phyloP scores from a whole-genome alignment of 345 rosid species.

The Iberis pinnata region DNA sequence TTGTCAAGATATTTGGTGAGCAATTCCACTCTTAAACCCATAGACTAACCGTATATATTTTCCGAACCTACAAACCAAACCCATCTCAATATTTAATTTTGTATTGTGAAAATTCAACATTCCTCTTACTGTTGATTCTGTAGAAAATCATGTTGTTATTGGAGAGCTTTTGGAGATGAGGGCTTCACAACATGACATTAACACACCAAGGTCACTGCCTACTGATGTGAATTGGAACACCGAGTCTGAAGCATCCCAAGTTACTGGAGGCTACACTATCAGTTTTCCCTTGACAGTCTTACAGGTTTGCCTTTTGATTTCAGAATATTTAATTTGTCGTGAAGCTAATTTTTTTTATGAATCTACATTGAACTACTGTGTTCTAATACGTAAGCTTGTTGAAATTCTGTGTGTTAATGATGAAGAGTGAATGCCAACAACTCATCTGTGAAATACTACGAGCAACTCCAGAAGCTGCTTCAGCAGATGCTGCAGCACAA shows the following conservation, averaged over 20 bases:
- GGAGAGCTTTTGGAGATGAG: conserved; percentile 89
- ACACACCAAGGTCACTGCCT: conserved; percentile 58
- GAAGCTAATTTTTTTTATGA: conserved; percentile 17
- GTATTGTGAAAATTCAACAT: conserved; percentile 15
- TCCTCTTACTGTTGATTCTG: conserved; percentile 14
- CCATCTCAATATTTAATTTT: conserved; percentile 13
- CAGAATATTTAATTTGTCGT: conserved; percentile 4
- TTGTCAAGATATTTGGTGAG: conserved; percentile 87
- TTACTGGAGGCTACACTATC: conserved; percentile 88
- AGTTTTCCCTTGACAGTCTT: conserved; percentile 90
- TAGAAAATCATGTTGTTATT: conserved; percentile 88
- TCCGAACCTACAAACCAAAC: too few relatives aligned
- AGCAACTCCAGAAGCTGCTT: conserved; percentile 98
- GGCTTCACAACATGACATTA: conserved; percentile 55
- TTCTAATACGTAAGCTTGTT: conserved; percentile 17
- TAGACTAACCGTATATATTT: too few relatives aligned
- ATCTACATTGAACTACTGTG: conserved; percentile 18
- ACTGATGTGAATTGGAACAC: conserved; percentile 59
- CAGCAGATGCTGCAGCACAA: conserved; percentile 95
- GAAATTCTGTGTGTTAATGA: conserved; percentile 8
- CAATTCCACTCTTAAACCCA: conserved; percentile 9
- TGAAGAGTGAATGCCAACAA: conserved; percentile 98
- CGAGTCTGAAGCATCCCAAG: conserved; percentile 75
- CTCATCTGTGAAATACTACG: conserved; percentile 95
- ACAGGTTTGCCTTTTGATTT: conserved; percentile 47